phyloP scores from a whole-genome alignment of 257 asterid genomes.

The Lycium ferocissimum region DNA sequence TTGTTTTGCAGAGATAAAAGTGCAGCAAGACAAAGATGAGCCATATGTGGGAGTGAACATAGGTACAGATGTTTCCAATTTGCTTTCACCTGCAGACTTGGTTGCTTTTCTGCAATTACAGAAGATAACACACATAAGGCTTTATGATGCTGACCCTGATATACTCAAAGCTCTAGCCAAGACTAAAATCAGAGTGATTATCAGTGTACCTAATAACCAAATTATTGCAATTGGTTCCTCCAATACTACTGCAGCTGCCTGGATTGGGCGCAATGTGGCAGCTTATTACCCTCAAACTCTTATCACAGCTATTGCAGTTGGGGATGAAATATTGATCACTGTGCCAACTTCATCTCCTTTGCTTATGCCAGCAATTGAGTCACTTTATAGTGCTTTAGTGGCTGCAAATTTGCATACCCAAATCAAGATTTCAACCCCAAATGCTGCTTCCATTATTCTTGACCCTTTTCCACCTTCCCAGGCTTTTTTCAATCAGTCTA shows the following conservation, averaged over 20 bases:
- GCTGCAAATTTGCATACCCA: conserved; percentile 82
- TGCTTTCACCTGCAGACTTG: conserved; percentile 64
- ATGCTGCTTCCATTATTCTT: conserved; percentile 73
- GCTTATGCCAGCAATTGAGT: conserved; percentile 92
- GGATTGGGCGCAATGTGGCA: conserved; percentile 90
- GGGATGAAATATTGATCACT: conserved; percentile 88
- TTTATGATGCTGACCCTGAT: conserved; percentile 76
- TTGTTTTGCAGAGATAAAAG: conserved; percentile 56
- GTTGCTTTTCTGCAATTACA: conserved; percentile 74
- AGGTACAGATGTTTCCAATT: conserved; percentile 86
- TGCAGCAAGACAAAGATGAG: conserved; percentile 63
- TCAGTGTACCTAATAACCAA: conserved; percentile 96
- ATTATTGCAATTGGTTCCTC: conserved; percentile 93
- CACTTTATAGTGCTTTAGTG: conserved; percentile 83
- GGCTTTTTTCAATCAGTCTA: conserved; percentile 83
- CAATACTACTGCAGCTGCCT: conserved; percentile 92
- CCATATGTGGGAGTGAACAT: conserved; percentile 93
- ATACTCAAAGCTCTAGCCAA: conserved; percentile 82
- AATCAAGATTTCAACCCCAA: conserved; percentile 88
- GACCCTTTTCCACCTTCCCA: conserved; percentile 98
- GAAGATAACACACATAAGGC: conserved; percentile 83
- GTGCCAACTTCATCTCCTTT: conserved; percentile 82
- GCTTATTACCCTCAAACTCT: conserved; percentile 83
- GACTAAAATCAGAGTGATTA: conserved; percentile 80
- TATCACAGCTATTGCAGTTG: conserved; percentile 83